Percentiles rank a stretch among this genome's conserved stretches.
Evolutionary conservation across 2,329 filamentous ascomycete species (phyloP).

Genomic region (Neocatenulostroma microsporum): DNA sequence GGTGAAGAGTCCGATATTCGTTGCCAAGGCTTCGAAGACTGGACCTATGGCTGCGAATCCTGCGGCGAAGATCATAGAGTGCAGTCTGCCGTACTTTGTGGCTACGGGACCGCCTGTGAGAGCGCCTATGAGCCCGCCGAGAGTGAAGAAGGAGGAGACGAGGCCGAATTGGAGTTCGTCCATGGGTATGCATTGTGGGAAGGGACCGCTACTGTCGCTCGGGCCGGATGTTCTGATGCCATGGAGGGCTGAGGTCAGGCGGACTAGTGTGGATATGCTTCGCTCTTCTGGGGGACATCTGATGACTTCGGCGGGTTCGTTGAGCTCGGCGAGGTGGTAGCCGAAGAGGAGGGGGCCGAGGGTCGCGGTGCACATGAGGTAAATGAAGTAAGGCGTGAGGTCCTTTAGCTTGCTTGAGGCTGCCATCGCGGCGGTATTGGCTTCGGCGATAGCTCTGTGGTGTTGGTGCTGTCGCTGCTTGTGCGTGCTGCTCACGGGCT

Average conservation of each 20-base stretch:
- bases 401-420: slow-evolving; percentile 27
- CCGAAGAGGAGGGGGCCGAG: slow-evolving; percentile 90
- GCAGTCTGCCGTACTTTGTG: slow-evolving; percentile 64
- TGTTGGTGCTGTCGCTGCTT: too few species aligned
- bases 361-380: slow-evolving; percentile 67
- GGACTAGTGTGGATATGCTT: not conserved
- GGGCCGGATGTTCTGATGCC: slow-evolving; percentile 35
- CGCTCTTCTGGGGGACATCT: slow-evolving; percentile 61
- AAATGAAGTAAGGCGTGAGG: slow-evolving; percentile 68
- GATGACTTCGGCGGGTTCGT: slow-evolving; percentile 88
- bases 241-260: slow-evolving; percentile 32
- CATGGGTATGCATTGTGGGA: slow-evolving; percentile 84
- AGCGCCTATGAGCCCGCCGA: slow-evolving; percentile 80
- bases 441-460: not conserved
- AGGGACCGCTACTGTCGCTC: slow-evolving; percentile 15
- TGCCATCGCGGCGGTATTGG: slow-evolving; percentile 6
- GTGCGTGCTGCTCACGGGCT: too few species aligned
- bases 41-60: slow-evolving; percentile 70
- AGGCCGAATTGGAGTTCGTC: slow-evolving; percentile 70
- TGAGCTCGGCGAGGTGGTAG: slow-evolving; percentile 88
- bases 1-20: slow-evolving; percentile 58
- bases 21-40: slow-evolving; percentile 63
- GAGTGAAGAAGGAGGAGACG: slow-evolving; percentile 81
- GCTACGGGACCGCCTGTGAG: slow-evolving; percentile 72
- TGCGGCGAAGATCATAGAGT: slow-evolving; percentile 69